Base-by-base conservation (phyloP, 441 rosid genomes). In the Bocquillonia castaneifolia region DNA sequence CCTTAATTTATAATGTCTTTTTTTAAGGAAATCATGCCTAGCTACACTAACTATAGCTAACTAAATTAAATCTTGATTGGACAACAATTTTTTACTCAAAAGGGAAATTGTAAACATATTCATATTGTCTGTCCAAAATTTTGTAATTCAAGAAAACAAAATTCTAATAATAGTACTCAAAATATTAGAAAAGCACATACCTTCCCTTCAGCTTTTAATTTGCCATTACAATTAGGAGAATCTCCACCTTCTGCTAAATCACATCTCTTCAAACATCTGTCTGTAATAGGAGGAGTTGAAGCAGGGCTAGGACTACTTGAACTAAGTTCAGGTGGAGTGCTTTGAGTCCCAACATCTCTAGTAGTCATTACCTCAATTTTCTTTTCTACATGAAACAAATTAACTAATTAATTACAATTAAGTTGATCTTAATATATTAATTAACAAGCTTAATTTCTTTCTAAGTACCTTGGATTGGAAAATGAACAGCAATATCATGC, bases 331-430 rank as follows among this genome's bases (percentile, higher is more conserved):
- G 80, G 80, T 10, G 87, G 82, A 59, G 82, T 83, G 82, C 94
- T 94, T 73, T 94, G 99, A 63, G 86, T 88, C 37, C 99, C 98
- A 54, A 88, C 87, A 83, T 92, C 97, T 76, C 87, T 78, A 18
- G 90, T 92, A 37, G 9, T 70, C 69, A 37, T 56, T 52, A 83
- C 77, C 59, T 67, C 80, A 60, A 47, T 78, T 78, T 82, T 90
- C 78, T 78, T 80, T 64, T 83, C 96, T 86, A 74, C 67, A 58
- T 18, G 67, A 20, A 48, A 26, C 14, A 54, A 6, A 8, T 37
- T 15, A 37, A 37, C 31, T 14, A 42, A 42, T 17, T 8, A 42
- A 9, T 26, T 34, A n/a, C n/a, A 18, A 23, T 22, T 23, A 3
- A n/a, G 7, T 34, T 34, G 7, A 34, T 34, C 37, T n/a, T n/a